phyloP scores from a whole-genome alignment of 768 basidiomycete species.

The Candolleomyces aberdarensis region DNA sequence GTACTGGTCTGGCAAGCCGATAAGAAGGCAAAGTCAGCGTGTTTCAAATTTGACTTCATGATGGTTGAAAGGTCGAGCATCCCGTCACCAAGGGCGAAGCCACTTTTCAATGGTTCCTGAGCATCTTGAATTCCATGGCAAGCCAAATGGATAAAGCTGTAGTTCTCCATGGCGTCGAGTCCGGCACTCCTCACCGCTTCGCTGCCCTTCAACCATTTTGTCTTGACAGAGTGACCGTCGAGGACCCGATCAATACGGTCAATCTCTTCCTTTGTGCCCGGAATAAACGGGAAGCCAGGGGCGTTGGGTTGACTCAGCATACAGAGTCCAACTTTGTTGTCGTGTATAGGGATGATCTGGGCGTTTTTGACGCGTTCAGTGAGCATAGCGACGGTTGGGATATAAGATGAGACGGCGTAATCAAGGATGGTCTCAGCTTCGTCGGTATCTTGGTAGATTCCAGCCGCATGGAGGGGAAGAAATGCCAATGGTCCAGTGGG shows the following conservation, averaged over 20 bases:
- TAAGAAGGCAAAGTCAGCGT: slow-evolving; percentile 15
- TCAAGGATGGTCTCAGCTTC: slow-evolving; percentile 5
- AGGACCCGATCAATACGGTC: not conserved
- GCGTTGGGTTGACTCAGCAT: slow-evolving; percentile 2
- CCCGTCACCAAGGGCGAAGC: slow-evolving; percentile 11
- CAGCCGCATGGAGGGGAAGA: slow-evolving; percentile 37
- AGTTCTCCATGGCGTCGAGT: slow-evolving; percentile 9
- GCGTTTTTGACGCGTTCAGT: not conserved
- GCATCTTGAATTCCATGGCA: slow-evolving; percentile 14
- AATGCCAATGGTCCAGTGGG: slow-evolving; percentile 27
- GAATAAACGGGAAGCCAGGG: not conserved
- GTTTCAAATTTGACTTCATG: slow-evolving; percentile 7
- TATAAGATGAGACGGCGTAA: slow-evolving; percentile 19
- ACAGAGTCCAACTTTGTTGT: not conserved
- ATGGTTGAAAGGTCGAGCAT: slow-evolving; percentile 9
- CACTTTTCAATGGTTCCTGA: slow-evolving; percentile 7
- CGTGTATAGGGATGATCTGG: too few relatives aligned
- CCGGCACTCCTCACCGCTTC: slow-evolving; percentile 6
- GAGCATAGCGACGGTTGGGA: slow-evolving; percentile 11
- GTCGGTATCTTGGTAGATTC: slow-evolving; percentile 18
- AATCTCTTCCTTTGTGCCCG: slow-evolving; percentile 11
- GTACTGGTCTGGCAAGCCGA: slow-evolving; percentile 18
- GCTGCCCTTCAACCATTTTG: slow-evolving; percentile 15
- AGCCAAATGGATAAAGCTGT: slow-evolving; percentile 15
- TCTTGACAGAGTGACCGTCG: slow-evolving; percentile 7